Evolutionary conservation across 106 monocot genomes (phyloP).

Genomic region (Agapanthus africanus): DNA sequence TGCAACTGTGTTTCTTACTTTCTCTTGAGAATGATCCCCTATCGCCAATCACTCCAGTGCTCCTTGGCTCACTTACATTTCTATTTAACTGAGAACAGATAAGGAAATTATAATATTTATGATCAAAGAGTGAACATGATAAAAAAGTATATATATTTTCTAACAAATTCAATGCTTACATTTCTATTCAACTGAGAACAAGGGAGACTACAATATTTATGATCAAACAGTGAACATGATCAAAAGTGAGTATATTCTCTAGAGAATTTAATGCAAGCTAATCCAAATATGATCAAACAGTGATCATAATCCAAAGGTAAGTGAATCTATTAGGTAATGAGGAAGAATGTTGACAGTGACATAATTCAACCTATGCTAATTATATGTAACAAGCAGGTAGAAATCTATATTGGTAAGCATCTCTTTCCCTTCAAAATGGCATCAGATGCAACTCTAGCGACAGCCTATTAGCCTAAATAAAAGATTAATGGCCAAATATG

Average conservation of each 20-base stretch:
- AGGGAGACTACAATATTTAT: background rate
- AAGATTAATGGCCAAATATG: background rate
- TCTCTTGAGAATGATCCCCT: slow-evolving; percentile 15
- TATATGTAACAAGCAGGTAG: background rate
- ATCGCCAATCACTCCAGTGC: slow-evolving; percentile 12
- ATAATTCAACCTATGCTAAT: background rate
- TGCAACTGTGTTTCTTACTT: background rate
- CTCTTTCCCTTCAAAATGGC: background rate
- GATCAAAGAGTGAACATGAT: background rate
- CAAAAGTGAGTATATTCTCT: no score
- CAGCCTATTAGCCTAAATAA: background rate
- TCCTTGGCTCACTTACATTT: slow-evolving; percentile 11
- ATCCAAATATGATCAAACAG: no score
- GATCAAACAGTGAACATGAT: background rate
- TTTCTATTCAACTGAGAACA: slow-evolving; percentile 6
- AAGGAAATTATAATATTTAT: background rate
- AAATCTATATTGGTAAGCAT: background rate
- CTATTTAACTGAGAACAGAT: slow-evolving; percentile 8
- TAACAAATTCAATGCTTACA: no score
- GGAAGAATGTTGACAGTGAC: background rate
- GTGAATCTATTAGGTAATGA: background rate
- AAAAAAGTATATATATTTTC: no score
- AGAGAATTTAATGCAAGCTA: no score
- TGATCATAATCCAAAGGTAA: no score
- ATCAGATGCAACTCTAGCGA: no score